Evolutionary conservation across 768 basidiomycete species (phyloP).

Genomic region (Mycena rosella): DNA sequence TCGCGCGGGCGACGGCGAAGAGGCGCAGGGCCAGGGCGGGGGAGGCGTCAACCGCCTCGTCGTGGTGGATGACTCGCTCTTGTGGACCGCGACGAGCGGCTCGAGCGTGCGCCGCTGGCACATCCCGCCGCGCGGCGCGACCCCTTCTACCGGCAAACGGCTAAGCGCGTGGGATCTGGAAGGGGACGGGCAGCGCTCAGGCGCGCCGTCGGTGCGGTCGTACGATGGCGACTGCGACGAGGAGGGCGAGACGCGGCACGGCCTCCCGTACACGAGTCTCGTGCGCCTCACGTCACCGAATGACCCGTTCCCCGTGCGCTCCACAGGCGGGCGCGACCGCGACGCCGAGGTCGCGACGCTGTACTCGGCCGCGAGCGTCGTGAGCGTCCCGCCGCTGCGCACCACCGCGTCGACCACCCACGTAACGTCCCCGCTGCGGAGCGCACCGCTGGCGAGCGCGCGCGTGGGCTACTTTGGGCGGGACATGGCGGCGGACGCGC

Average conservation of each 20-base stretch:
- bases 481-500: slow-evolving; percentile 87
- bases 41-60: slow-evolving; percentile 89
- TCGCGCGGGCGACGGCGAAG: slow-evolving; percentile 68
- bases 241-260: slow-evolving; percentile 48
- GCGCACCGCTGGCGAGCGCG: slow-evolving; percentile 49
- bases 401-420: no score
- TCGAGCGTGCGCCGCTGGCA: slow-evolving; percentile 89
- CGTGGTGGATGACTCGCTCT: slow-evolving; percentile 82
- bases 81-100: slow-evolving; percentile 92
- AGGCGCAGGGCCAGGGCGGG: slow-evolving; percentile 43
- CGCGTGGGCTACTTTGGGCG: slow-evolving; percentile 71
- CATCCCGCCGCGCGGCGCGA: slow-evolving; percentile 65
- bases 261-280: slow-evolving; percentile 79
- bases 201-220: slow-evolving; percentile 38
- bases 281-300: slow-evolving; percentile 78
- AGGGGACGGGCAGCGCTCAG: slow-evolving; percentile 14
- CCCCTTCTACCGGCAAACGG: slow-evolving; percentile 21
- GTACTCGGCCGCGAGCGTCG: slow-evolving; percentile 87
- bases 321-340: slow-evolving; percentile 50
- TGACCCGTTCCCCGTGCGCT: slow-evolving; percentile 65
- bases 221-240: slow-evolving; percentile 46
- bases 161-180: slow-evolving; percentile 23
- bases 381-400: slow-evolving; percentile 68
- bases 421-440: slow-evolving; percentile 36
- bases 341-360: slow-evolving; percentile 89